Conservation (phyloP, 2,329 filamentous ascomycete species). For the Aureobasidium melanogenum region DNA sequence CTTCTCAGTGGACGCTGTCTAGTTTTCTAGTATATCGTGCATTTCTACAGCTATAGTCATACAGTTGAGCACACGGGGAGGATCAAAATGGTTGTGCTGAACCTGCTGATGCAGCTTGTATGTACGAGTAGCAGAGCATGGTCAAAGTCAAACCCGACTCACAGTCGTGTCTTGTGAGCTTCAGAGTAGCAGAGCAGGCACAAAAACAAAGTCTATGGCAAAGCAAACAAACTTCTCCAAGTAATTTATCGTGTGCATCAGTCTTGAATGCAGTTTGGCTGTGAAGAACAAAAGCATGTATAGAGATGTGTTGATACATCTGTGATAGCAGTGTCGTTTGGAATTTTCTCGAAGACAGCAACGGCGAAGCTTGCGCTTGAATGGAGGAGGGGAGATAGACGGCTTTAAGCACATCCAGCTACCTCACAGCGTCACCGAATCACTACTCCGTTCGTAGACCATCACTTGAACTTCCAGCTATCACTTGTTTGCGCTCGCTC, state of each 20-base stretch:
- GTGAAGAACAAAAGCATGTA: neutral
- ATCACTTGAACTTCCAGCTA: neutral
- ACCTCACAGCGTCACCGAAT: neutral
- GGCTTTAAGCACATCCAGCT: neutral
- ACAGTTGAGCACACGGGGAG: too few relatives aligned
- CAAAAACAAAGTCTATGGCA: neutral
- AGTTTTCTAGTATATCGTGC: too few relatives aligned
- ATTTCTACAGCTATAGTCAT: too few relatives aligned
- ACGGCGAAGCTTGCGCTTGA: neutral
- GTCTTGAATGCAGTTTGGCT: neutral
- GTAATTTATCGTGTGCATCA: neutral
- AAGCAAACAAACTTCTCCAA: neutral
- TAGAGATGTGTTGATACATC: neutral
- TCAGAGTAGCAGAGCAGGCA: too few relatives aligned
- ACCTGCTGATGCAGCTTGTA: neutral
- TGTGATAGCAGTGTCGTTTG: neutral
- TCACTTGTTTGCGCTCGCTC: neutral
- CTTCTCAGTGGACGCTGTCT: too few relatives aligned
- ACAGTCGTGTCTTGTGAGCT: neutral
- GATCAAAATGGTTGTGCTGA: neutral
- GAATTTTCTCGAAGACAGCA: neutral
- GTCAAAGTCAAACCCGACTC: neutral
- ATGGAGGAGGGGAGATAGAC: neutral
- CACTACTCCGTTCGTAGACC: neutral
- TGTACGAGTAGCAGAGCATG: neutral